phyloP scores from a whole-genome alignment of 177 flowering plant species.

The Vitis hybrid region DNA sequence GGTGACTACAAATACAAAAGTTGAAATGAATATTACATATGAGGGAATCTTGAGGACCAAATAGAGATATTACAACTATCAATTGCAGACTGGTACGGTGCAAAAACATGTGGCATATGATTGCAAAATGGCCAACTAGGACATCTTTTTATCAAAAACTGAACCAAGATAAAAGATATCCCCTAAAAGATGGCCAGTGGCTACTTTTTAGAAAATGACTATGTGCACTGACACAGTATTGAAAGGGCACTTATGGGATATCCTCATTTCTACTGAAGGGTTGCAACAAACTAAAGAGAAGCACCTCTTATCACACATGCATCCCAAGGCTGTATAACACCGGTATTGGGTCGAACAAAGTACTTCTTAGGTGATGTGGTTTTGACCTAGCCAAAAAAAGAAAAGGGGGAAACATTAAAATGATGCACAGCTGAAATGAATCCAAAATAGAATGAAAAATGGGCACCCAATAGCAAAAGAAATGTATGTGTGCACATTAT shows the following conservation, averaged over 20 bases:
- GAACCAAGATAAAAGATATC: not conserved
- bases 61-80: no score
- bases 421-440: not conserved
- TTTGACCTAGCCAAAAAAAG: constrained; percentile 60
- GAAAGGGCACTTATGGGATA: no score
- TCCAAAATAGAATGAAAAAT: not conserved
- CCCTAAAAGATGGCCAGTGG: not conserved
- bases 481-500: not conserved
- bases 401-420: not conserved
- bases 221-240: no score
- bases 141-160: not conserved
- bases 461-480: not conserved
- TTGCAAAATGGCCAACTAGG: not conserved
- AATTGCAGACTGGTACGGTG: no score
- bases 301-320: constrained; percentile 77
- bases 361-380: constrained; percentile 95
- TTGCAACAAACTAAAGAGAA: constrained; percentile 11
- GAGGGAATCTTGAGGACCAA: not conserved
- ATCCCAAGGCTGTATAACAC: constrained; percentile 85
- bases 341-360: constrained; percentile 90
- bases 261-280: constrained; percentile 5
- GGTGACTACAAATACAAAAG: constrained; percentile 50
- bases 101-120: not conserved
- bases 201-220: not conserved
- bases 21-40: not conserved